Base-by-base conservation (phyloP, 202 grass and related monocot genomes). In the Alloteropsis angusta region DNA sequence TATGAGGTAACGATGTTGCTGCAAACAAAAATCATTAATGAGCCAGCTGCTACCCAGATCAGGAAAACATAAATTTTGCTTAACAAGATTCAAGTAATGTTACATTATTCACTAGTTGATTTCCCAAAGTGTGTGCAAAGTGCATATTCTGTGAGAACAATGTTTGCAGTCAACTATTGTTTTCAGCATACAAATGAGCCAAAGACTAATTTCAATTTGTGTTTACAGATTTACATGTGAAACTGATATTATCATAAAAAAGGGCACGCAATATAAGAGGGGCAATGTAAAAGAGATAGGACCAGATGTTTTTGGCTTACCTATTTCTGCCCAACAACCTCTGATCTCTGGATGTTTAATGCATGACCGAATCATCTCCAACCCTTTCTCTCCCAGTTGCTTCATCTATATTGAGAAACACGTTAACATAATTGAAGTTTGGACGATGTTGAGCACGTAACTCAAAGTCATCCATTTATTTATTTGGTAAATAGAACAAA, bases 301-400 rank as follows among this genome's bases (percentile, higher is more conserved):
- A 74, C 22, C 23, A 87, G 18, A 81, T 68, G 41, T 75, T 86
- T 64, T 68, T 35, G 9, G 38, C 85, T 84, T 88, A 93, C 94
- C 36, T 48, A 97, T 93, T 71, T 88, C 87, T 19, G 66, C 16
- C 91, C 91, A 97, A 86, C 87, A 92, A 74, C 73, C 59, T 64
- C 2, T 90, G 21, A 79, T 1, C 60, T 89, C 66, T 46, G 74
- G 81, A 74, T 92, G 44, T 45, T 88, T 79, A 0, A 0, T 1
- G 79, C 43, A 13, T 6, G 25, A 10, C 37, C 72, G 73, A 86
- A 97, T 36, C 87, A 93, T 97, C 25, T 93, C 71, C 54, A 74
- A 46, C 15, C 94, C 91, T 38, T 92, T 75, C 62, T 93, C 88
- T 57, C 91, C 91, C 70, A 97, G 72, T 76, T 93, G 88, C 72